A percentile compares a stretch with the other conserved stretches of the same genome.
phyloP scores from a whole-genome alignment of 495 filamentous ascomycete genomes.

The Parathielavia hyrcaniae region DNA sequence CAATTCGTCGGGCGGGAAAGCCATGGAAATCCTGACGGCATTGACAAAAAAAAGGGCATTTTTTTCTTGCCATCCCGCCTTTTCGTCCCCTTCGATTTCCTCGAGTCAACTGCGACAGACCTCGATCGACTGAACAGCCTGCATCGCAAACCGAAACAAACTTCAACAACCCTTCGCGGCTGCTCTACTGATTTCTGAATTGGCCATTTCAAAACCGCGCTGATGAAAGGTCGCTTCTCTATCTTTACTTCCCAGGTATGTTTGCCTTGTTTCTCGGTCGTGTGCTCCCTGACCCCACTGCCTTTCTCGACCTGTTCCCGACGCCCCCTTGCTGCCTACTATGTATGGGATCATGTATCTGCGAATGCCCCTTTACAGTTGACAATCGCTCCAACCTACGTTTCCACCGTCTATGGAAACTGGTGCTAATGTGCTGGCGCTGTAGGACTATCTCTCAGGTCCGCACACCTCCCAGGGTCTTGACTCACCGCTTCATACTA shows the following conservation, averaged over 20 bases:
- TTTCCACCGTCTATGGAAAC: slow-evolving; percentile 8
- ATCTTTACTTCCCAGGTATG: slow-evolving; percentile 94
- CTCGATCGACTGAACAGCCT: neutral
- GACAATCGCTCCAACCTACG: slow-evolving; percentile 1
- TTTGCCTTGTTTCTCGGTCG: neutral
- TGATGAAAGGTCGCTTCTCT: slow-evolving; percentile 92
- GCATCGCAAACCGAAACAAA: neutral
- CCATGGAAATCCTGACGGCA: slow-evolving; percentile 9
- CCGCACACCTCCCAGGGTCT: slow-evolving; percentile 30
- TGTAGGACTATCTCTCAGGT: slow-evolving; percentile 93
- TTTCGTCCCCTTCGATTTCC: slow-evolving; percentile 12
- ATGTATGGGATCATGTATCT: neutral
- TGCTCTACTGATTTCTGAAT: slow-evolving; percentile 21
- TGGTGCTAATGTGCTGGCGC: slow-evolving; percentile 32
- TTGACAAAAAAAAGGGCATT: slow-evolving; percentile 14
- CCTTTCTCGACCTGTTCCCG: slow-evolving; percentile 6
- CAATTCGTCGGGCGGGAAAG: slow-evolving; percentile 14
- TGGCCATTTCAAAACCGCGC: slow-evolving; percentile 47
- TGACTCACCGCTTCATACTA: slow-evolving; percentile 45
- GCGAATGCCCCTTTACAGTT: neutral
- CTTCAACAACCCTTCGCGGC: slow-evolving; percentile 1
- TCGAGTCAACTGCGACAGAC: slow-evolving; percentile 5
- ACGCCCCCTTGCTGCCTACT: slow-evolving; percentile 5
- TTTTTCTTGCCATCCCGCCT: slow-evolving; percentile 9
- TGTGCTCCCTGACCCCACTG: slow-evolving; percentile 12